Percentiles rank a stretch among this genome's conserved stretches.
Conservation (phyloP, 148 eudicot species). For the Cornus controversa region DNA sequence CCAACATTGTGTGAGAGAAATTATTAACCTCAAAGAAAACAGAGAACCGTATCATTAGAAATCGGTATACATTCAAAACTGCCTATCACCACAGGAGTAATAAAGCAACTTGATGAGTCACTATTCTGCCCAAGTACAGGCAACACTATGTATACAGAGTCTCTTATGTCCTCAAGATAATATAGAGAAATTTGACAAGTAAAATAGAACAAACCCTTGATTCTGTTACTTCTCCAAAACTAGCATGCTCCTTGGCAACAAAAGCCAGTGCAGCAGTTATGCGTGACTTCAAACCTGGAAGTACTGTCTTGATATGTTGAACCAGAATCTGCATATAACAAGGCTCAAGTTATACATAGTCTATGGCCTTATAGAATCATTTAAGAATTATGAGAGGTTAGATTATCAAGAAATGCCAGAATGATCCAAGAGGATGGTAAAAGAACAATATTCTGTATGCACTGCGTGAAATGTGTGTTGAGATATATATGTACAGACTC, state of each 20-base stretch:
- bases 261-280: conserved; percentile 68
- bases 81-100: background rate
- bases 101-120: too few relatives aligned
- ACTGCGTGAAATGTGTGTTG: background rate
- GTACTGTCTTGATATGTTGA: conserved; percentile 84
- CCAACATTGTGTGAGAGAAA: background rate
- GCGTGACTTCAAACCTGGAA: conserved; percentile 83
- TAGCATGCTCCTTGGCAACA: conserved; percentile 95
- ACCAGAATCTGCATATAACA: conserved; percentile 65
- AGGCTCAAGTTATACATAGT: conserved; percentile 1
- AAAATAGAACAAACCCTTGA: conserved; percentile 57
- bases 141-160: too few relatives aligned
- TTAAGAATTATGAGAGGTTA: background rate
- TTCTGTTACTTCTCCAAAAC: conserved; percentile 91
- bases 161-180: conserved; percentile 1
- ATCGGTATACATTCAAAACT: background rate
- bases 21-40: too few relatives aligned
- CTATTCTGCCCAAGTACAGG: too few relatives aligned
- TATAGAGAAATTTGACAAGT: background rate
- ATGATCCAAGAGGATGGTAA: background rate
- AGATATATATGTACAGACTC: too few relatives aligned
- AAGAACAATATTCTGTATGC: background rate
- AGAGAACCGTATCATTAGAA: background rate
- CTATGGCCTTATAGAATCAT: background rate
- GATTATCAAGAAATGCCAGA: background rate